Evolutionary conservation across 768 basidiomycete species (phyloP).

Genomic region (Boletus subparvulus): DNA sequence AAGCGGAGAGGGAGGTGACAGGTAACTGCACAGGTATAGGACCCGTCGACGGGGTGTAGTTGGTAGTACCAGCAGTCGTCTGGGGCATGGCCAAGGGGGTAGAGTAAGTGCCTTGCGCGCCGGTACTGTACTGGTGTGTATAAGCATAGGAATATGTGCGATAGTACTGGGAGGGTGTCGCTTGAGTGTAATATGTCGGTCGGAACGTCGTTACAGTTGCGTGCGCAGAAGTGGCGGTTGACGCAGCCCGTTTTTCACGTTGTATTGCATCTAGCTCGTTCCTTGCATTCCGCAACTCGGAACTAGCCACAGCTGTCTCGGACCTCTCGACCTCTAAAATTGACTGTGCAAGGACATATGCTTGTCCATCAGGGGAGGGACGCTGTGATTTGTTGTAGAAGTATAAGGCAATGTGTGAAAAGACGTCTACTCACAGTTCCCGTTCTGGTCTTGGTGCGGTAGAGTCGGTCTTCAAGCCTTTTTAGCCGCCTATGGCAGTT

Average conservation of each 20-base stretch:
- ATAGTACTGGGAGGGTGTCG: conserved; percentile 56
- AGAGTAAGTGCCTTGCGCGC: conserved; percentile 26
- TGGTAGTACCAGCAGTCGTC: conserved; percentile 31
- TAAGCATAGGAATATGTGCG: conserved; percentile 66
- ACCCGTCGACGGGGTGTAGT: conserved; percentile 30
- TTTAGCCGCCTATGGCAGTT: conserved; percentile 60
- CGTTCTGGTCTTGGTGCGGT: conserved; percentile 48
- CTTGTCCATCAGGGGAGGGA: conserved; percentile 58
- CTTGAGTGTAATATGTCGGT: conserved; percentile 36
- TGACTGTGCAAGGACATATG: conserved; percentile 60
- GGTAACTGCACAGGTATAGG: conserved; percentile 70
- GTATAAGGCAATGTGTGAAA: background rate
- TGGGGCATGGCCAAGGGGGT: conserved; percentile 36
- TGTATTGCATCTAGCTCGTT: conserved; percentile 67
- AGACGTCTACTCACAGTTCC: conserved; percentile 50
- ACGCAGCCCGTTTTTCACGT: conserved; percentile 60
- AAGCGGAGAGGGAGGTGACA: conserved; percentile 51
- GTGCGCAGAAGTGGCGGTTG: conserved; percentile 29
- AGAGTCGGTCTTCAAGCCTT: conserved; percentile 58
- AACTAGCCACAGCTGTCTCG: conserved; percentile 54
- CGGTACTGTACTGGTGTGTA: conserved; percentile 50
- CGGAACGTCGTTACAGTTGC: conserved; percentile 39
- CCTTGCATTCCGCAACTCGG: conserved; percentile 61
- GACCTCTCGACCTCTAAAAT: conserved; percentile 65
- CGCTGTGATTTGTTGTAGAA: conserved; percentile 43